phyloP scores from a whole-genome alignment of 305 asterid genomes.

The Petunia hybrid region DNA sequence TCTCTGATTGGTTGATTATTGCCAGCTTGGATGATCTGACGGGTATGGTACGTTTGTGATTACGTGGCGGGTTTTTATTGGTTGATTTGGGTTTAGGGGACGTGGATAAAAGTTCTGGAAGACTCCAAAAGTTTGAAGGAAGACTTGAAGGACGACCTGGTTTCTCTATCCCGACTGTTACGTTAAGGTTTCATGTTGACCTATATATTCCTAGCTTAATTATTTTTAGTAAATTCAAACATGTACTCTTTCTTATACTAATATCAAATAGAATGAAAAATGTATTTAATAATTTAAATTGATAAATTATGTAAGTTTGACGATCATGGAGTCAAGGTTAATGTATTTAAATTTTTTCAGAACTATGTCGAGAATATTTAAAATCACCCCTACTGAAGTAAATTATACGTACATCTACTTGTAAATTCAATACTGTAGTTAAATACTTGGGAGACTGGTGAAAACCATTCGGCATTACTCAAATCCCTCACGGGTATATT shows the following conservation, averaged over 20 bases:
- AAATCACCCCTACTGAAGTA: too few species aligned
- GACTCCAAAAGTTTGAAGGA: constrained; percentile 22
- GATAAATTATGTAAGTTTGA: too few species aligned
- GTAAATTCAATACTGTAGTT: too few species aligned
- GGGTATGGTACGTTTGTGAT: constrained; percentile 18
- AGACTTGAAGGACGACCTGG: too few species aligned
- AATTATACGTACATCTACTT: too few species aligned
- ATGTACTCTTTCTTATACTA: neutral
- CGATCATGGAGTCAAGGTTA: too few species aligned
- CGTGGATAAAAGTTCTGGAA: constrained; percentile 52
- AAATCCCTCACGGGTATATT: too few species aligned
- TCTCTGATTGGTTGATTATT: constrained; percentile 42
- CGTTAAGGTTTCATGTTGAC: constrained; percentile 2
- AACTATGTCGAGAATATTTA: too few species aligned
- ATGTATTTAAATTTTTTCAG: too few species aligned
- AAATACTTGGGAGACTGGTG: too few species aligned
- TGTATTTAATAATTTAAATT: neutral
- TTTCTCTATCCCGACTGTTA: neutral
- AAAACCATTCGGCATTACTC: too few species aligned
- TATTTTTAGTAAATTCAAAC: neutral
- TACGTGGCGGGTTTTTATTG: constrained; percentile 61
- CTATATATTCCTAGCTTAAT: neutral
- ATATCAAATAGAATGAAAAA: neutral
- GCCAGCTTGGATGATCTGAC: constrained; percentile 60
- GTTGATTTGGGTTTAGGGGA: constrained; percentile 37